These are phyloP conservation scores for Cornus controversa DNA, from an alignment of 148 eudicot species.

Conservation along the genomic window DNA sequence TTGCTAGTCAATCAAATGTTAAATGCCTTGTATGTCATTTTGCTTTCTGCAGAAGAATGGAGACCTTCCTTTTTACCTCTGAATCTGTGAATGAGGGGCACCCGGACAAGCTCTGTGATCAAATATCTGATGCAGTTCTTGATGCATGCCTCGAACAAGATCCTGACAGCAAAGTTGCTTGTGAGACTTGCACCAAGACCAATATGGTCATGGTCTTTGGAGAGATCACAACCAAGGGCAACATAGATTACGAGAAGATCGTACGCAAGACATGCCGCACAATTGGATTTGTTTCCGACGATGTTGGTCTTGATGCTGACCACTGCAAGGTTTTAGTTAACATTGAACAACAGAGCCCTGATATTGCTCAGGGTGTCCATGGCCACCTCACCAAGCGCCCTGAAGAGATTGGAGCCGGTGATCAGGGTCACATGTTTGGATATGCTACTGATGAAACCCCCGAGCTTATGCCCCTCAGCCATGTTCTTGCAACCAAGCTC, in stretches of 20 bases:
- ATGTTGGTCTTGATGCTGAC: constrained; percentile 12
- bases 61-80: constrained; percentile 9
- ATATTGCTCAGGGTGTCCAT: constrained; percentile 14
- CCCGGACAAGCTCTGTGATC: constrained; percentile 12
- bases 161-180: constrained; percentile 12
- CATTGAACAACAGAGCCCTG: constrained; percentile 10
- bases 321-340: constrained; percentile 7
- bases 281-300: constrained; percentile 7
- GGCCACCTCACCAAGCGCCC: constrained; percentile 13
- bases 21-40: neutral
- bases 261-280: constrained; percentile 7
- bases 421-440: constrained; percentile 12
- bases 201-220: constrained; percentile 13
- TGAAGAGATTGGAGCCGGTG: constrained; percentile 7
- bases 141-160: constrained; percentile 12
- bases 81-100: constrained; percentile 12
- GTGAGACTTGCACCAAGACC: constrained; percentile 9
- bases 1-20: neutral
- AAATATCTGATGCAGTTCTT: constrained; percentile 9
- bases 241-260: constrained; percentile 9
- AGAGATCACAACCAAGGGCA: constrained; percentile 9
- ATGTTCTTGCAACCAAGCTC: constrained; percentile 6
- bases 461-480: constrained; percentile 7
- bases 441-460: constrained; percentile 12
- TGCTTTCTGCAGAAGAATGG: neutral